Evolutionary conservation across 495 filamentous ascomycete species (phyloP).

Genomic region (Diplogelasinospora grovesii): DNA sequence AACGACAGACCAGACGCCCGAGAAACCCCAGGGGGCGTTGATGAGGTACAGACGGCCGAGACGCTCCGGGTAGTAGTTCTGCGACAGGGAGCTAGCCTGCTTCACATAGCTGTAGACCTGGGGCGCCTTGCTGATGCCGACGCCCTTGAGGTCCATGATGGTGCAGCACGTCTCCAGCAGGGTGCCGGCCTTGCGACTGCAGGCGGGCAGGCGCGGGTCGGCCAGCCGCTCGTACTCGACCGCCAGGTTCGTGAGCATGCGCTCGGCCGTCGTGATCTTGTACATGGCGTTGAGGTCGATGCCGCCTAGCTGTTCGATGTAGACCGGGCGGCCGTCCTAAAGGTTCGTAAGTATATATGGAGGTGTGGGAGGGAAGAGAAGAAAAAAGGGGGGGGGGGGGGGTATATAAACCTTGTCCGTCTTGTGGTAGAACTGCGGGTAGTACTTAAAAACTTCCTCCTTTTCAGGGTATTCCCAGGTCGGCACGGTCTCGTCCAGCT

Average conservation of each 20-base stretch:
- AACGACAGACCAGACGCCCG: conserved; percentile 71
- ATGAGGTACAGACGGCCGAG: conserved; percentile 85
- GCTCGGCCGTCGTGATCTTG: conserved; percentile 79
- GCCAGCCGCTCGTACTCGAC: conserved; percentile 93
- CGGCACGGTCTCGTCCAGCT: conserved; percentile 74
- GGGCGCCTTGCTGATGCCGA: conserved; percentile 70
- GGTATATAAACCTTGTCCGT: conserved; percentile 88
- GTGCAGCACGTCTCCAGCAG: conserved; percentile 96
- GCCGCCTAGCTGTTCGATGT: conserved; percentile 93
- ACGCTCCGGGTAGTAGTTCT: conserved; percentile 98
- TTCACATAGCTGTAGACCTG: conserved; percentile 71
- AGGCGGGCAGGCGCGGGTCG: conserved; percentile 89
- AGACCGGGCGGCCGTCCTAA: conserved; percentile 91
- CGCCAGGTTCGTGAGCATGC: conserved; percentile 93
- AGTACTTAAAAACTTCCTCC: conserved; percentile 79
- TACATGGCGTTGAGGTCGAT: conserved; percentile 86
- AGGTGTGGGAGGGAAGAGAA: neutral
- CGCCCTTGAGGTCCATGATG: conserved; percentile 94
- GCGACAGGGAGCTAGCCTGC: conserved; percentile 60
- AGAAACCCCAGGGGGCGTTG: conserved; percentile 95
- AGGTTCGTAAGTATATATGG: conserved; percentile 6
- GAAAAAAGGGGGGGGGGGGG: too few relatives aligned
- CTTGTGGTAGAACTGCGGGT: conserved; percentile 99
- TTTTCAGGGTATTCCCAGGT: conserved; percentile 89
- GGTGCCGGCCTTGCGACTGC: conserved; percentile 82